A percentile compares a stretch with the other conserved stretches of the same genome.
phyloP scores from a whole-genome alignment of 1,284 basidiomycete species.

The Pyrrhoderma lamaoense region DNA sequence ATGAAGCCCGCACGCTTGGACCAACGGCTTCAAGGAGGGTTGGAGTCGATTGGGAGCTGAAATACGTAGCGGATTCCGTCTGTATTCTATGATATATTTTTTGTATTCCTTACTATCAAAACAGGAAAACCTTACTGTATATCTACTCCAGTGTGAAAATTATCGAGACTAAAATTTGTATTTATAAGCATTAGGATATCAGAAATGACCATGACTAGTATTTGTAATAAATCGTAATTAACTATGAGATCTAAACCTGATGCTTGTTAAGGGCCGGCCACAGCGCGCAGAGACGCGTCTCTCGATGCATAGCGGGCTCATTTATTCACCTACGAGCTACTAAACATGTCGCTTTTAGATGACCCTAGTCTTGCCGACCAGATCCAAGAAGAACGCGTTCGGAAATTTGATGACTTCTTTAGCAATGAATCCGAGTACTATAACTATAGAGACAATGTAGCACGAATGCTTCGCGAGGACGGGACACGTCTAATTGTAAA shows the following conservation, averaged over 20 bases:
- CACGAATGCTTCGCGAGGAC: constrained; percentile 78
- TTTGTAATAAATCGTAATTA: too few species aligned
- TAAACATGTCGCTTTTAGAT: constrained; percentile 34
- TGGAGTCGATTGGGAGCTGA: constrained; percentile 84
- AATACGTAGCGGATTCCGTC: constrained; percentile 21
- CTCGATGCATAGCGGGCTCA: too few species aligned
- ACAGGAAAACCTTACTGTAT: too few species aligned
- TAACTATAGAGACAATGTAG: constrained; percentile 86
- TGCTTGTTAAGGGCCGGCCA: too few species aligned
- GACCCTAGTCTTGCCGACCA: constrained; percentile 60
- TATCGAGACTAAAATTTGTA: too few species aligned
- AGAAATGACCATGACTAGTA: too few species aligned
- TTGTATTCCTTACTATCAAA: constrained; percentile 6
- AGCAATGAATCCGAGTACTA: constrained; percentile 67
- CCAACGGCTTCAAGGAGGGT: constrained; percentile 69
- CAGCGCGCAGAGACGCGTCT: too few species aligned
- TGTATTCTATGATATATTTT: constrained; percentile 7
- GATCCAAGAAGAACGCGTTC: constrained; percentile 64
- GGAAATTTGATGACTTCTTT: constrained; percentile 85
- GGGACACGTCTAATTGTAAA: constrained; percentile 92
- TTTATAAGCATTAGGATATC: too few species aligned
- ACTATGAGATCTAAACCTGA: too few species aligned
- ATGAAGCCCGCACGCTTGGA: constrained; percentile 89
- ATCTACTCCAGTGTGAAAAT: too few species aligned
- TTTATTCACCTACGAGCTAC: too few species aligned